These are phyloP conservation scores for Fonsecaea pedrosoi DNA, from an alignment of 2,329 filamentous ascomycete species.

Conservation along the genomic window DNA sequence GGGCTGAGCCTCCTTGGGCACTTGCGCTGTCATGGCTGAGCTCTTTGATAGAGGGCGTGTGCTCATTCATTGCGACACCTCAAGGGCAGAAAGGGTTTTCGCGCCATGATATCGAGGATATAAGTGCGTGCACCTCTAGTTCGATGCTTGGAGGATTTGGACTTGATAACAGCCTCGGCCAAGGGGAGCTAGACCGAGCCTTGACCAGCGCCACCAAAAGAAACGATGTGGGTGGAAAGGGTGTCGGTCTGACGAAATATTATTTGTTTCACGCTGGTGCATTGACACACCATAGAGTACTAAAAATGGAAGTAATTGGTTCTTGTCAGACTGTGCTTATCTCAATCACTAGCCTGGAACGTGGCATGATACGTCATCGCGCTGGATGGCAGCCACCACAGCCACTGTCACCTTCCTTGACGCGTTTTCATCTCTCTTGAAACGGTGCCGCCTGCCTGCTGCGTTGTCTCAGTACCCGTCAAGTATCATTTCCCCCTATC, in stretches of 20 bases:
- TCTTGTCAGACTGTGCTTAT: neutral
- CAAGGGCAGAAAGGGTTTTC: too few relatives aligned
- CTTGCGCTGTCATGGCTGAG: conserved; percentile 17
- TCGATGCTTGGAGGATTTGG: neutral
- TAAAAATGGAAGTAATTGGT: neutral
- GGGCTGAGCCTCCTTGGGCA: conserved; percentile 22
- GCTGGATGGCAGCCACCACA: neutral
- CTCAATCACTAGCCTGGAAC: neutral
- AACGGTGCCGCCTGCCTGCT: conserved; percentile 22
- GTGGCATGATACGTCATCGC: conserved; percentile 7
- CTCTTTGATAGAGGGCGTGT: neutral
- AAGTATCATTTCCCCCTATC: neutral
- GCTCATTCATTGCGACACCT: neutral
- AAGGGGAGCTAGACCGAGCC: neutral
- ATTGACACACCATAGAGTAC: too few relatives aligned
- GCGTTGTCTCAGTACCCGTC: neutral
- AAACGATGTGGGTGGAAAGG: neutral
- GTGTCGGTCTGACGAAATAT: neutral
- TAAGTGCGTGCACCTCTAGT: too few relatives aligned
- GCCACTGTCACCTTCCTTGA: neutral
- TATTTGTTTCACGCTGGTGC: neutral
- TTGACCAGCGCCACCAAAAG: neutral
- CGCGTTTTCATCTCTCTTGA: conserved; percentile 11
- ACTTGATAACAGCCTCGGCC: conserved; percentile 19
- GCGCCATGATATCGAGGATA: neutral